phyloP scores from a whole-genome alignment of 768 basidiomycete species.

The Amanita exitialis region DNA sequence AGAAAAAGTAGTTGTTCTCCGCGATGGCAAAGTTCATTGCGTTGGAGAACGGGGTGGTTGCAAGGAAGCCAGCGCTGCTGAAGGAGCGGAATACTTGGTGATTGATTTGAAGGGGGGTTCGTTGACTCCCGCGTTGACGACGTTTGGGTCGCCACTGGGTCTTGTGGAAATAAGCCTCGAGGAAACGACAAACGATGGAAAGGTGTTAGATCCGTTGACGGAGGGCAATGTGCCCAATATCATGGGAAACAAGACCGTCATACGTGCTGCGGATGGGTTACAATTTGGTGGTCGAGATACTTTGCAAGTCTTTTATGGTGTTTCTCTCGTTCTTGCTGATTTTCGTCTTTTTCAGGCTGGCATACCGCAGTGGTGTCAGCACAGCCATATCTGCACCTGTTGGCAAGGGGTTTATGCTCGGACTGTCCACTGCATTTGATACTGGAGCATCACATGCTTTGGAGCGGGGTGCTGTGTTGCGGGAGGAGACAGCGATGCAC shows the following conservation, averaged over 20 bases:
- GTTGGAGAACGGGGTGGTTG: slow-evolving; percentile 6
- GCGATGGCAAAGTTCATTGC: slow-evolving; percentile 46
- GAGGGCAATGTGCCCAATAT: slow-evolving; percentile 24
- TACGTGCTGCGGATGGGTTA: slow-evolving; percentile 16
- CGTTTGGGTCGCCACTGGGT: slow-evolving; percentile 56
- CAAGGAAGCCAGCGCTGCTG: not conserved
- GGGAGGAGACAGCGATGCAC: slow-evolving; percentile 58
- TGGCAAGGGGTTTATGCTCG: slow-evolving; percentile 45
- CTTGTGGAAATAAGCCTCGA: slow-evolving; percentile 61
- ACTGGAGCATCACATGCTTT: slow-evolving; percentile 50
- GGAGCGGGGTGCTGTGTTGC: slow-evolving; percentile 52
- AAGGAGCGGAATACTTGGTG: slow-evolving; percentile 8
- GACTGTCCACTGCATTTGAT: slow-evolving; percentile 53
- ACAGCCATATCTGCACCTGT: slow-evolving; percentile 53
- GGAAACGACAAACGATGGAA: slow-evolving; percentile 56
- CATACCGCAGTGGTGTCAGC: slow-evolving; percentile 69
- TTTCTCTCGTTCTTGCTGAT: not conserved
- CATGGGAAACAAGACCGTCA: slow-evolving; percentile 18
- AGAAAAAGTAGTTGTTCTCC: slow-evolving; percentile 32
- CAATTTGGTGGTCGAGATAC: slow-evolving; percentile 42
- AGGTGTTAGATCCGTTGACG: slow-evolving; percentile 40
- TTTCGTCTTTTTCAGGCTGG: slow-evolving; percentile 33
- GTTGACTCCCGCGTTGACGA: slow-evolving; percentile 49
- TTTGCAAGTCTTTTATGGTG: slow-evolving; percentile 26
- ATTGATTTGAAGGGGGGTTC: slow-evolving; percentile 60